Base-by-base conservation (phyloP, 1,284 basidiomycete genomes). In the Ceratorhiza oryzae-sativae region DNA sequence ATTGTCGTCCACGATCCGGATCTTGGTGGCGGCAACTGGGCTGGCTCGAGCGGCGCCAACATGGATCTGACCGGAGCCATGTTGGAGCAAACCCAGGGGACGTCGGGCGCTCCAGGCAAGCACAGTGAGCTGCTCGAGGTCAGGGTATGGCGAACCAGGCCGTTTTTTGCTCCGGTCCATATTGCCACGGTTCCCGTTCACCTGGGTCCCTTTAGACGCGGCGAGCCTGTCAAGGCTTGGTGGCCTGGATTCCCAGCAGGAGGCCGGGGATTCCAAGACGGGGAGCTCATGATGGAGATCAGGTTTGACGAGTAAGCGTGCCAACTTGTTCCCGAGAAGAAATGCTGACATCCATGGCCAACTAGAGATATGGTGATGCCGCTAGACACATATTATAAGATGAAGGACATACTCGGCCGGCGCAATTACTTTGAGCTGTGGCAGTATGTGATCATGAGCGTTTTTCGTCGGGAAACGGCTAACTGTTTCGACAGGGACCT, bases 201-300 rank as follows among this genome's bases (percentile, higher is more conserved):
- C 1, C 81, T 94, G 34, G 81, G 81, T 6, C 90, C 90, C 76
- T 91, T 94, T 76, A 85, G 88, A 20, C 84, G 91, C 41, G 87
- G 89, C 18, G 90, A 92, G 75, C 79, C 81, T 8, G 83, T 92
- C 13, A 92, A 94, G 77, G 92, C 91, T 9, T 94, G 91, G 91
- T 93, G 89, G 80, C 90, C 91, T n/a, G 86, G 93, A 18, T 80
- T 90, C 68, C 83, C 86, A 55, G 79, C 82, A 42, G 84, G 81
- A 60, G 58, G 45, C 12, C 55, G 62, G 5, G 68, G 71, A n/a
- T 12, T 39, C 18, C 61, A 53, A 77, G 84, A 87, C 4, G 92
- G 92, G 39, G 91, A 94, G 75, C 80, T 94, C 62, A 85, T 87
- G 63, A 80, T 94, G 77, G 89, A 88, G 76, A 79, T 93, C 61